Percentiles rank a stretch among this genome's conserved stretches.
Evolutionary conservation across 1,139 yeast species (phyloP).

Genomic region (Magnusiomyces suaveolens): DNA sequence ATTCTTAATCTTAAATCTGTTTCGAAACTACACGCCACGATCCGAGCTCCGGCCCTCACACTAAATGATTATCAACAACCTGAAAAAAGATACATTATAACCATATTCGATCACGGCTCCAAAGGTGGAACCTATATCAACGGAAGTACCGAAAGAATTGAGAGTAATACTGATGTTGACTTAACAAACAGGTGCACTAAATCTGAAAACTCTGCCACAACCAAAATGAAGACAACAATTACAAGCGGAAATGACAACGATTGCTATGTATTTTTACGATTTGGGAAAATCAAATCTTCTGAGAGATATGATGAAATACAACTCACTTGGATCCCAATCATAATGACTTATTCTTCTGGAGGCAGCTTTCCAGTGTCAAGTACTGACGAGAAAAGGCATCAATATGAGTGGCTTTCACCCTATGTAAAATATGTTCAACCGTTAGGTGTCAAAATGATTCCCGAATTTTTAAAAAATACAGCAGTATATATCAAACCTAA

Average conservation of each 20-base stretch:
- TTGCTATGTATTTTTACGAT: not conserved
- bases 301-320: not conserved
- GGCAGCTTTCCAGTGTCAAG: not conserved
- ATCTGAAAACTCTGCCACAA: not conserved
- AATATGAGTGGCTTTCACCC: not conserved
- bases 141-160: not conserved
- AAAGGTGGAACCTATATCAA: slow-evolving; percentile 1
- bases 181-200: not conserved
- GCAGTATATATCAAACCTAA: not conserved
- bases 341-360: not conserved
- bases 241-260: not conserved
- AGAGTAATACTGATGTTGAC: not conserved
- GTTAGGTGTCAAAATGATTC: not conserved
- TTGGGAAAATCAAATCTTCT: not conserved
- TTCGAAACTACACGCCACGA: not conserved
- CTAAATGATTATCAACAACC: too few relatives aligned
- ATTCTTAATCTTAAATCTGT: not conserved
- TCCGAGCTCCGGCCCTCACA: not conserved
- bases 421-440: not conserved
- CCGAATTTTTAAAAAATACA: not conserved
- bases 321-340: slow-evolving; percentile 1
- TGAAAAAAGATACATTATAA: not conserved
- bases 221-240: not conserved
- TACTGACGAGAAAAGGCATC: not conserved
- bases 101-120: not conserved